phyloP scores from a whole-genome alignment of 2,329 filamentous ascomycete genomes.

The Colletotrichum horii region DNA sequence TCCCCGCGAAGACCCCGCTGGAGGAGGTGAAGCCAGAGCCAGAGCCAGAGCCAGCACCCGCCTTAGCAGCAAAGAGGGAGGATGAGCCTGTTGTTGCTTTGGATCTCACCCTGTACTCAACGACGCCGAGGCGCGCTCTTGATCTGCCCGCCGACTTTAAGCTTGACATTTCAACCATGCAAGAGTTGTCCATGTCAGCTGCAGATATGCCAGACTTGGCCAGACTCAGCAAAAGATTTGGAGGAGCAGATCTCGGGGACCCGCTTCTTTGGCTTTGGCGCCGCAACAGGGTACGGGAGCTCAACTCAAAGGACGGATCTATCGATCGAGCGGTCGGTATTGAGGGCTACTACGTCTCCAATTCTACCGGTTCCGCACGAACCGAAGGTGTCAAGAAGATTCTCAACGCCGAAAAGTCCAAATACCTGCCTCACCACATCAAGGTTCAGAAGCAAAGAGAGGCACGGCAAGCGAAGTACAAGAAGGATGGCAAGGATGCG shows the following conservation, averaged over 20 bases:
- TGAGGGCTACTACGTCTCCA: constrained; percentile 81
- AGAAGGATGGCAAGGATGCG: constrained; percentile 71
- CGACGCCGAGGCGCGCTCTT: constrained; percentile 52
- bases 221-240: constrained; percentile 55
- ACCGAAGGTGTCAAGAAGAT: constrained; percentile 97
- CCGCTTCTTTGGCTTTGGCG: constrained; percentile 63
- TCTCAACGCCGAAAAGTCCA: constrained; percentile 95
- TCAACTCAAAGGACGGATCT: constrained; percentile 47
- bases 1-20: constrained; percentile 31
- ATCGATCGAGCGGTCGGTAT: constrained; percentile 47
- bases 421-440: constrained; percentile 96
- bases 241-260: constrained; percentile 48
- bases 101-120: constrained; percentile 55
- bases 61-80: constrained; percentile 33
- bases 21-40: constrained; percentile 37
- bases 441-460: constrained; percentile 92
- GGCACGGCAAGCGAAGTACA: constrained; percentile 80
- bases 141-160: constrained; percentile 48
- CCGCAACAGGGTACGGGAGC: constrained; percentile 58
- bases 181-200: constrained; percentile 45
- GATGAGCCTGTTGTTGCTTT: constrained; percentile 31
- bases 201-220: constrained; percentile 54
- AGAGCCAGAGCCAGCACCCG: constrained; percentile 7
- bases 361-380: constrained; percentile 82
- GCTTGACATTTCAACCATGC: constrained; percentile 51